Evolutionary conservation across 371 early-diverging fungal genomes (phyloP), one percentile per base, ranked within the genome.

Genomic region (Mucor racemosus): DNA sequence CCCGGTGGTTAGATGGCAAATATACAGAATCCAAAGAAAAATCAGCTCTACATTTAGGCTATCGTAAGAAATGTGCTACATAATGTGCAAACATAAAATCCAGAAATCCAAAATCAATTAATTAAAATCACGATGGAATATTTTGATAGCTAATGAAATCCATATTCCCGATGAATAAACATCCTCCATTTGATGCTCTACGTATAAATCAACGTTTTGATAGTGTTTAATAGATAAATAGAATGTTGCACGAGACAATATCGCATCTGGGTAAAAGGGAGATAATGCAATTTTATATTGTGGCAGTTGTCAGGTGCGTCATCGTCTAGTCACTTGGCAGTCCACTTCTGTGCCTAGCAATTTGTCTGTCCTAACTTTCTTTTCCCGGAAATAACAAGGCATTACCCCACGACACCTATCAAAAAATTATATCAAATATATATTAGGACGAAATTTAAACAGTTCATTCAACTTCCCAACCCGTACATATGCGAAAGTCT

Each of bases 401-500:
- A 46, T 61, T 33, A 62, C 62, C 62, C 26, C 44, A 39, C 26
- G 31, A 60, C 31, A 21, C 14, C 17, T n/a, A 9, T 19, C 8
- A 62, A 50, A 36, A 44, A 44, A 15, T 17, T 15, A 33, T 53
- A 48, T 53, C 21, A 53, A 26, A 53, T 38, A 21, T 62, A 21
- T 38, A 44, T 21, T 19, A 48, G 26, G 44, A 13, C 36, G 54
- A 40, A 62, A 36, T 54, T 56, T 36, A 8, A 56, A 58, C 48
- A 53, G 53, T 53, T 31, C 53, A 53, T 53, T 53, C 53, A 53
- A 21, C 50, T 48, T 46, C 46, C 46, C 58, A 58, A 48, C 58
- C 39, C 54, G 66, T 66, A 59, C 66, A 66, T 75, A 66, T 81
- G 81, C 81, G 78, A 67, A 78, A 74, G 76, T 75, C 78, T 65